These are phyloP conservation scores for Candolleomyces aberdarensis DNA, from an alignment of 768 basidiomycete species.

Conservation along the genomic window DNA sequence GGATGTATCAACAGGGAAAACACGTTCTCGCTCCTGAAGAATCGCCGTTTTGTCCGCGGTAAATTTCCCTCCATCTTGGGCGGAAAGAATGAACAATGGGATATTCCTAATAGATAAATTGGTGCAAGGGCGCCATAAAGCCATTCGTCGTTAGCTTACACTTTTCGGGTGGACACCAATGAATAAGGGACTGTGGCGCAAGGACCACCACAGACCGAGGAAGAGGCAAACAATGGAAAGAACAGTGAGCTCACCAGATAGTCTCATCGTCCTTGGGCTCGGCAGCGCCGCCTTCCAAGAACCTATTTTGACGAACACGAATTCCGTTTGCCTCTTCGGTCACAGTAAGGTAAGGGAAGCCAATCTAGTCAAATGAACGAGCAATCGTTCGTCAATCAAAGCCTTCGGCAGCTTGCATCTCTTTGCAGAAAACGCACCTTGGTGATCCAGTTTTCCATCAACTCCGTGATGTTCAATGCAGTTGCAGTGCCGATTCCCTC, in stretches of 20 bases:
- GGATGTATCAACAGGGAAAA: slow-evolving; percentile 68
- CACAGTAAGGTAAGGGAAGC: slow-evolving; percentile 89
- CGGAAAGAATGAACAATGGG: slow-evolving; percentile 71
- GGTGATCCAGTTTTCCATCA: slow-evolving; percentile 92
- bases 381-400: background rate
- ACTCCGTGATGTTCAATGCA: slow-evolving; percentile 64
- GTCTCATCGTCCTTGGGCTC: slow-evolving; percentile 84
- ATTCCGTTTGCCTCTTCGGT: slow-evolving; percentile 73
- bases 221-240: background rate
- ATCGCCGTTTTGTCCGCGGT: slow-evolving; percentile 59
- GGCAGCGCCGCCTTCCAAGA: slow-evolving; percentile 80
- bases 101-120: slow-evolving; percentile 53
- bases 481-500: slow-evolving; percentile 76
- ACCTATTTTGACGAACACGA: slow-evolving; percentile 84
- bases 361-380: slow-evolving; percentile 34
- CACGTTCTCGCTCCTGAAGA: slow-evolving; percentile 65
- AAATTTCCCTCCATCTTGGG: slow-evolving; percentile 54
- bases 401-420: too few relatives aligned
- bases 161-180: too few relatives aligned
- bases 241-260: slow-evolving; percentile 55
- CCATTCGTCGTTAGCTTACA: background rate
- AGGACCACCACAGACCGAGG: background rate
- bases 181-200: background rate
- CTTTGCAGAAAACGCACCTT: slow-evolving; percentile 44
- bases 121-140: background rate